Base-by-base conservation (phyloP, 345 rosid genomes). In the Stellera chamaejasme region DNA sequence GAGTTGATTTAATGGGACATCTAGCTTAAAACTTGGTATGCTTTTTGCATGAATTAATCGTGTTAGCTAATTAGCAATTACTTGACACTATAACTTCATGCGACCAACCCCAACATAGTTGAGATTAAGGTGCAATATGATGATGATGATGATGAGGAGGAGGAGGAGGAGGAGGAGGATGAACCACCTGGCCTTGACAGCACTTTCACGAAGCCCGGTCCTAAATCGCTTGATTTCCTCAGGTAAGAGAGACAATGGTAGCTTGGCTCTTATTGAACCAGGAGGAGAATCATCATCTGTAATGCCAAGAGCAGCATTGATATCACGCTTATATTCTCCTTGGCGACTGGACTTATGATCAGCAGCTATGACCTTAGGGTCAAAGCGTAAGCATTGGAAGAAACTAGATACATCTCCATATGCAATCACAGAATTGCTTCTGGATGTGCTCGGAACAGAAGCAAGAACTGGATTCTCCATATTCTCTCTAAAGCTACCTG, bases 401-500 rank as follows among this genome's bases (percentile, higher is more conserved):
- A 89, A 93, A 72, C 62, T 84, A 52, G 72, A 61, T 60, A 87
- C 82, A 59, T 93, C 97, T 48, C 71, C 77, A 64, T 83, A 94
- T 42, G 82, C 70, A 71, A 77, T 64, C 27, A 68, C 62, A 62
- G 85, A 73, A 74, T 77, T 75, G 74, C 79, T 85, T 79, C 90
- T 77, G 13, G 79, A 65, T 81, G 77, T 72, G 68, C 62, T 79
- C 50, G 85, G 82, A 56, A 79, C 79, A 78, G 97, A 83, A 68
- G 91, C 66, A 27, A 81, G 65, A 67, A 76, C 71, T 52, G 84
- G 81, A 71, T 76, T 79, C 67, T 84, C 98, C 75, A 77, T 69
- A 54, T 80, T 72, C 77, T 88, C 95, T 10, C 90, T 89, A 59
- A 87, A 93, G 72, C 91, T 86, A 66, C 90, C 73, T 11, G 97